A percentile compares a stretch with the other conserved stretches of the same genome.
phyloP scores from a whole-genome alignment of 495 filamentous ascomycete genomes.

The Daldinia childiae region DNA sequence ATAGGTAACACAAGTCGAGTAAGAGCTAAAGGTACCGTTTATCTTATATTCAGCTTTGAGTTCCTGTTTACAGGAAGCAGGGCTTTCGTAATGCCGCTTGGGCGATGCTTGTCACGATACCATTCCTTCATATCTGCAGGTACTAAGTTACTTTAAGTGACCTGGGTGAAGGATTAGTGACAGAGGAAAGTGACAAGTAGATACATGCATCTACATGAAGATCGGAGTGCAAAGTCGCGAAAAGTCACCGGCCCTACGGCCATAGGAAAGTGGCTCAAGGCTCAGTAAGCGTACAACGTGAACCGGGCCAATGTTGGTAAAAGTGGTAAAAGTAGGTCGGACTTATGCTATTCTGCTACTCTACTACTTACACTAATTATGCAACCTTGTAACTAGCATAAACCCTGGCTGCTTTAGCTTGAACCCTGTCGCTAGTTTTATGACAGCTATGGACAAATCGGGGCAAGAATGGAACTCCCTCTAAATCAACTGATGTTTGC shows the following conservation, averaged over 20 bases:
- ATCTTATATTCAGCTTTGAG: conserved; percentile 26
- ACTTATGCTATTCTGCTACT: conserved; percentile 39
- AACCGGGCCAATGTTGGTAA: conserved; percentile 39
- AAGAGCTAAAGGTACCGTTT: conserved; percentile 4
- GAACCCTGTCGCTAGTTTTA: conserved; percentile 25
- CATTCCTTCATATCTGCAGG: conserved; percentile 15
- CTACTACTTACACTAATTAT: no score
- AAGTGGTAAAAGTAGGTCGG: conserved; percentile 38
- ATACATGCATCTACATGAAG: conserved; percentile 37
- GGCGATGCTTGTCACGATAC: conserved; percentile 18
- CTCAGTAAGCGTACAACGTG: conserved; percentile 41
- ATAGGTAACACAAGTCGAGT: conserved; percentile 23
- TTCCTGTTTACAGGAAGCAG: neutral
- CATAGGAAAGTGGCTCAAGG: conserved; percentile 20
- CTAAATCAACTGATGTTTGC: conserved; percentile 21
- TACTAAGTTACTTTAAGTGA: conserved; percentile 2
- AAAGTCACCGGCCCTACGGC: conserved; percentile 36
- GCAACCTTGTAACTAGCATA: conserved; percentile 30
- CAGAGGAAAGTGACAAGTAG: conserved; percentile 33
- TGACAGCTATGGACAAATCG: conserved; percentile 13
- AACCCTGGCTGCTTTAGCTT: conserved; percentile 16
- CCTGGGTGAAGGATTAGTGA: conserved; percentile 17
- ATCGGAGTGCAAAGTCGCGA: conserved; percentile 43
- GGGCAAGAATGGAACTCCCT: conserved; percentile 23
- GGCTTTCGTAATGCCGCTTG: conserved; percentile 25